Evolutionary conservation across 1,139 yeast genomes (phyloP).

Genomic region (Taphrina betulina): DNA sequence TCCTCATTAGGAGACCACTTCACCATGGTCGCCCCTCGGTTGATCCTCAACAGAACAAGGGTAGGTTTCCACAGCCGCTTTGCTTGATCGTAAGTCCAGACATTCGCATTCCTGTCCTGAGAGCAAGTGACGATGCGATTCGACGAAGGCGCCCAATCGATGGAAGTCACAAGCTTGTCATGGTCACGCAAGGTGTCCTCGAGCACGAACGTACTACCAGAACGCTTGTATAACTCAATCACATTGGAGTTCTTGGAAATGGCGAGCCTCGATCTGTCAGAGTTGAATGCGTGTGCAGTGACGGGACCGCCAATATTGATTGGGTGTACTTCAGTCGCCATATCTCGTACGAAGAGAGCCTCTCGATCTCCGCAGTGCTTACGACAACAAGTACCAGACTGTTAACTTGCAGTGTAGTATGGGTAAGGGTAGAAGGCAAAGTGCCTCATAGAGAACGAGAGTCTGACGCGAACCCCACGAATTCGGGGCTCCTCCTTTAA

Average conservation of each 20-base stretch:
- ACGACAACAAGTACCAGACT: no score
- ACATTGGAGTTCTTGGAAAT: conserved; percentile 26
- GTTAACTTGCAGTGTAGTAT: no score
- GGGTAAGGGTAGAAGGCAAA: no score
- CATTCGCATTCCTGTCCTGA: conserved; percentile 96
- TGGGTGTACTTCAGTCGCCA: conserved; percentile 25
- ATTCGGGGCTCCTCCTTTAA: no score
- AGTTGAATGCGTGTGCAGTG: conserved; percentile 36
- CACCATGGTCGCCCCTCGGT: conserved; percentile 90
- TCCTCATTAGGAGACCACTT: conserved; percentile 90
- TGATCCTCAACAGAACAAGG: conserved; percentile 84
- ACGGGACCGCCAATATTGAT: conserved; percentile 33
- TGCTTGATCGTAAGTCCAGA: conserved; percentile 70
- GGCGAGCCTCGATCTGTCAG: conserved; percentile 28
- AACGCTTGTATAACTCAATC: conserved; percentile 18
- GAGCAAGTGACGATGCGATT: conserved; percentile 95
- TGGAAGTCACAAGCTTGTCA: conserved; percentile 92
- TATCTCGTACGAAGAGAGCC: conserved; percentile 14
- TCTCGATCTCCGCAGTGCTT: conserved; percentile 29
- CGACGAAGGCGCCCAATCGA: conserved; percentile 75
- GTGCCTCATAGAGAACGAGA: no score
- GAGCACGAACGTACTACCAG: conserved; percentile 4
- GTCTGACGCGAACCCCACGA: no score
- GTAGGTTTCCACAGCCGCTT: conserved; percentile 77
- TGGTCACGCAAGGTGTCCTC: conserved; percentile 47